Percentiles rank a stretch among this genome's conserved stretches.
Conservation (phyloP, 2,329 filamentous ascomycete genomes). For the Sclerotinia subarctica region DNA sequence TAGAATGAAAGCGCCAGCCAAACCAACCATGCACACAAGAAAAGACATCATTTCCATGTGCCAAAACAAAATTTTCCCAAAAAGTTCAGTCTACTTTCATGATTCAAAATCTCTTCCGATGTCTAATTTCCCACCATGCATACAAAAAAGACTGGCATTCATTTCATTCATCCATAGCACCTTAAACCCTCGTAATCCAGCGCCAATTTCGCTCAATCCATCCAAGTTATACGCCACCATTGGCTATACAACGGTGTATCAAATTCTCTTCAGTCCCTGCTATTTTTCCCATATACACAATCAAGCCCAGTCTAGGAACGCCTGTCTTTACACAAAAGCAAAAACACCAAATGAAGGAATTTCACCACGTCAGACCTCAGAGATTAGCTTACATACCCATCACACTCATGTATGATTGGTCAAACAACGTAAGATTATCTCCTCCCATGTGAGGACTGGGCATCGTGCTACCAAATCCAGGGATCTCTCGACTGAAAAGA, state of each 20-base stretch:
- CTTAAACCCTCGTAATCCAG: background rate
- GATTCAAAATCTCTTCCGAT: background rate
- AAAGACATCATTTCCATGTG: background rate
- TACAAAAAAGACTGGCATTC: background rate
- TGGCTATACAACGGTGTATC: background rate
- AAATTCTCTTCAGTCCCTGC: background rate
- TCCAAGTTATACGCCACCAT: background rate
- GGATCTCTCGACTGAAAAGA: constrained; percentile 4
- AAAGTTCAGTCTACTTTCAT: background rate
- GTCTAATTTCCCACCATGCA: background rate
- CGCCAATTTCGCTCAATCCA: background rate
- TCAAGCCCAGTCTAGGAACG: background rate
- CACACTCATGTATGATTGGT: background rate
- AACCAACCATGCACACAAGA: background rate
- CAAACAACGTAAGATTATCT: background rate
- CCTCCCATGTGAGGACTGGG: constrained; percentile 4
- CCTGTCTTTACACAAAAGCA: background rate
- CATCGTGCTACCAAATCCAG: constrained; percentile 12
- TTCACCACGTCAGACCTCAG: background rate
- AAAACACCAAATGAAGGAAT: background rate
- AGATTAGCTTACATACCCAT: background rate
- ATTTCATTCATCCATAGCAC: too few species aligned
- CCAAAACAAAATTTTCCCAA: background rate
- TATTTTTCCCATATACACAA: background rate
- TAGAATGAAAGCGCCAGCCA: too few species aligned